Evolutionary conservation across 352 stramenopile species (phyloP).

Genomic region (Globisporangium recalcitrans): DNA sequence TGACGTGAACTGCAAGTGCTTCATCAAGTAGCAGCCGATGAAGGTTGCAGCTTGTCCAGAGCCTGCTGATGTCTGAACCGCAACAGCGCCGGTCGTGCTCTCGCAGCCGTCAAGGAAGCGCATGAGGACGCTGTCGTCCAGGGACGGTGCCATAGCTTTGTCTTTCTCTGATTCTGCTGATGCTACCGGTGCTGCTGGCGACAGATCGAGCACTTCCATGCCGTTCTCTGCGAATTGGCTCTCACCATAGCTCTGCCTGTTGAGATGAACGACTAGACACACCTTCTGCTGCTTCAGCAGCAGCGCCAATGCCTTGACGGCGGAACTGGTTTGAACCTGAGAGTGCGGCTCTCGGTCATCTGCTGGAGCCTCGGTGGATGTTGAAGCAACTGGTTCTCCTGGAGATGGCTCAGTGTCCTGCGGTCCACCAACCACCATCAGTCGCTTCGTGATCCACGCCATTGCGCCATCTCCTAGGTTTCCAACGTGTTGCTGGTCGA

Average conservation of each 20-base stretch:
- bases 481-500: not conserved
- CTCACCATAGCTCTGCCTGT: constrained; percentile 90
- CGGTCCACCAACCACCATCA: constrained; percentile 18
- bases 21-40: constrained; percentile 98
- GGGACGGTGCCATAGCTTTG: constrained; percentile 52
- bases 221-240: constrained; percentile 69
- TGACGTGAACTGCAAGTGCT: constrained; percentile 93
- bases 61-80: constrained; percentile 52
- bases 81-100: constrained; percentile 40
- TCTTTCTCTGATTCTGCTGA: constrained; percentile 46
- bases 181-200: constrained; percentile 31
- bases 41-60: constrained; percentile 91
- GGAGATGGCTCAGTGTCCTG: not conserved
- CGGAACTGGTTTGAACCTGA: not conserved
- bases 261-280: constrained; percentile 89
- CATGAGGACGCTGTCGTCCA: constrained; percentile 68
- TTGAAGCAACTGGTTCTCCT: not conserved
- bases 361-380: not conserved
- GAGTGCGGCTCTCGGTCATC: not conserved
- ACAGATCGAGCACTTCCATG: constrained; percentile 90
- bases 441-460: constrained; percentile 20
- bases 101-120: constrained; percentile 90
- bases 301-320: not conserved
- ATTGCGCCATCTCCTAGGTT: not conserved
- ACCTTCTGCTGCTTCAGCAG: constrained; percentile 63